These are phyloP conservation scores for Candida sakaeoensis DNA, from an alignment of 805 yeast genomes.

Conservation along the genomic window DNA sequence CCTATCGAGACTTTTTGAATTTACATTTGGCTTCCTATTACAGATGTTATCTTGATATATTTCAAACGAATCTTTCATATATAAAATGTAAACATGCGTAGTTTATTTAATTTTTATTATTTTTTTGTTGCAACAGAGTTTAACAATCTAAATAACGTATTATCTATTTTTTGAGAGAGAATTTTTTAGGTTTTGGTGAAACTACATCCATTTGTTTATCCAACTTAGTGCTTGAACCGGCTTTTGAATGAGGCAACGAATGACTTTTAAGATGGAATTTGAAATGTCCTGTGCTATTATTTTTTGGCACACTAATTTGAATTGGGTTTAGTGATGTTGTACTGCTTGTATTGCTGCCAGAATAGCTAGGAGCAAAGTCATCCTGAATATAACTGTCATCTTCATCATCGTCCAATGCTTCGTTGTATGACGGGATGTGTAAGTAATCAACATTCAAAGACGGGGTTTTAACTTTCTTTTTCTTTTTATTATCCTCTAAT, in stretches of 20 bases:
- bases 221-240: not conserved
- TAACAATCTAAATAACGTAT: not conserved
- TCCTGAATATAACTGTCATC: constrained; percentile 7
- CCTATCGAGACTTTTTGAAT: not conserved
- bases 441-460: constrained; percentile 21
- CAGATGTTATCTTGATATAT: constrained; percentile 6
- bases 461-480: constrained; percentile 2
- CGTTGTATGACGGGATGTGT: constrained; percentile 36
- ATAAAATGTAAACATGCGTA: constrained; percentile 2
- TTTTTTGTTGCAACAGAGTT: not conserved
- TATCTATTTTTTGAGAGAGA: constrained; percentile 1
- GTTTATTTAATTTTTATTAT: not conserved
- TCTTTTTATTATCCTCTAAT: constrained; percentile 2
- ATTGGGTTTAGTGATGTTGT: constrained; percentile 3
- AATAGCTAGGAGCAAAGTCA: constrained; percentile 10
- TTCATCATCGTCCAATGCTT: constrained; percentile 37
- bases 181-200: constrained; percentile 6
- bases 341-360: constrained; percentile 2
- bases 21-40: constrained; percentile 1
- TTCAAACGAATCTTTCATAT: constrained; percentile 9
- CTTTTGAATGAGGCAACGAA: constrained; percentile 9
- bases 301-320: constrained; percentile 2
- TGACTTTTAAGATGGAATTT: constrained; percentile 7
- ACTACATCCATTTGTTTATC: not conserved
- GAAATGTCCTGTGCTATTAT: constrained; percentile 5